Percentiles rank a stretch among this genome's conserved stretches.
Conservation (phyloP, 176 grass and related monocot genomes). For the Stipa capillata region DNA sequence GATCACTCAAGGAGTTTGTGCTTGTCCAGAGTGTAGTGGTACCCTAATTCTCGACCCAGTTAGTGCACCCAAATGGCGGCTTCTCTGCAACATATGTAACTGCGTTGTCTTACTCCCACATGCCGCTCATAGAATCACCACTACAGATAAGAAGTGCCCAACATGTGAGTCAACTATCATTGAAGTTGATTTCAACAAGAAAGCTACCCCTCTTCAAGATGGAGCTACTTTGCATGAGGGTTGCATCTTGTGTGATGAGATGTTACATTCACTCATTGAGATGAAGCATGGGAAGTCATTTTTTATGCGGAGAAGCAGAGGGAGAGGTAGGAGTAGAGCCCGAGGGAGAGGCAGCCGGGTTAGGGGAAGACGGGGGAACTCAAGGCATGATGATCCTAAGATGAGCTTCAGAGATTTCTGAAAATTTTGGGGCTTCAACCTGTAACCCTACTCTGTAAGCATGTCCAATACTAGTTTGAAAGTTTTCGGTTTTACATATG, state of each 20-base stretch:
- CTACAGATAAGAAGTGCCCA: slow-evolving; percentile 64
- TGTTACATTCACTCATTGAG: slow-evolving; percentile 85
- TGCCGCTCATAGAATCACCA: slow-evolving; percentile 66
- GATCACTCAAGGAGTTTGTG: slow-evolving; percentile 91
- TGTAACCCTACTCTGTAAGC: not conserved
- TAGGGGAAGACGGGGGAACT: slow-evolving; percentile 41
- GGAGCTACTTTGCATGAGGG: slow-evolving; percentile 78
- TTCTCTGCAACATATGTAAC: slow-evolving; percentile 90
- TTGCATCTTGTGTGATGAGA: slow-evolving; percentile 92
- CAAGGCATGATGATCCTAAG: slow-evolving; percentile 71
- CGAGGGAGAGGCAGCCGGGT: slow-evolving; percentile 41
- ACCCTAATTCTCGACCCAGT: slow-evolving; percentile 86
- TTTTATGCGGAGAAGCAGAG: slow-evolving; percentile 50
- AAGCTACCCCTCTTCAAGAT: slow-evolving; percentile 65
- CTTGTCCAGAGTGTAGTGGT: slow-evolving; percentile 86
- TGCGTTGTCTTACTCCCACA: slow-evolving; percentile 78
- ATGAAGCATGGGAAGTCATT: slow-evolving; percentile 90
- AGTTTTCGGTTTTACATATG: not conserved
- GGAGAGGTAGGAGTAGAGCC: slow-evolving; percentile 56
- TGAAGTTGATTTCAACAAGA: slow-evolving; percentile 98
- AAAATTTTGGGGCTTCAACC: not conserved
- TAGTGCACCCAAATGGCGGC: slow-evolving; percentile 91
- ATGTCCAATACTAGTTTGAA: not conserved
- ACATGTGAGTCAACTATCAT: slow-evolving; percentile 88
- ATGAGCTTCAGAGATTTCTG: slow-evolving; percentile 98